Evolutionary conservation across 2,329 filamentous ascomycete genomes (phyloP).

Genomic region (Metarhizium robertsii): DNA sequence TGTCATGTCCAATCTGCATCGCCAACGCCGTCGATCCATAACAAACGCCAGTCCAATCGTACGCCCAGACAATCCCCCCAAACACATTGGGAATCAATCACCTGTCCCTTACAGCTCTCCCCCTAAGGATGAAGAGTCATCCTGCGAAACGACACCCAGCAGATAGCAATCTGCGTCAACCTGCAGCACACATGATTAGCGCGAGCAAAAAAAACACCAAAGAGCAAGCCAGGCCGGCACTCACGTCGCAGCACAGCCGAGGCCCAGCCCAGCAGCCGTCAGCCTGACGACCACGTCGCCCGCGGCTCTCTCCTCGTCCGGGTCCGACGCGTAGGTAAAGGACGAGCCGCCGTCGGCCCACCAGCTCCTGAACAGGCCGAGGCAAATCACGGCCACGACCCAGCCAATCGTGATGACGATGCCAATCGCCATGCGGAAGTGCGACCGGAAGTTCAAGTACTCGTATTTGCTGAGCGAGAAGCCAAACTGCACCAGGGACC

Average conservation of each 20-base stretch:
- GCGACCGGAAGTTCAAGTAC: constrained; percentile 8
- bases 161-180: background rate
- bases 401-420: constrained; percentile 5
- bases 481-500: constrained; percentile 5
- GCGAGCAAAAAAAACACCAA: background rate
- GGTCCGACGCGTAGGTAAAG: background rate
- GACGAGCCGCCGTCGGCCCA: background rate
- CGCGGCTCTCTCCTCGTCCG: background rate
- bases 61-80: too few species aligned
- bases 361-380: constrained; percentile 1
- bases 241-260: constrained; percentile 1
- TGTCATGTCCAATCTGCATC: too few species aligned
- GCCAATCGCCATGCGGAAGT: constrained; percentile 6
- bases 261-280: background rate
- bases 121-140: background rate
- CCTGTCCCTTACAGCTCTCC: too few species aligned
- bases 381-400: constrained; percentile 1
- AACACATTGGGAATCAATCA: too few species aligned
- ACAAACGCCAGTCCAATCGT: too few species aligned
- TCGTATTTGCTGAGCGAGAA: constrained; percentile 1
- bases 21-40: too few species aligned
- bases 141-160: constrained; percentile 3
- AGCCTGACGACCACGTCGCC: background rate
- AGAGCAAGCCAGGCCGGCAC: background rate
- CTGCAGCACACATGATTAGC: background rate